Evolutionary conservation across 2,329 filamentous ascomycete genomes (phyloP).

Genomic region (Hypomyces rosellus): DNA sequence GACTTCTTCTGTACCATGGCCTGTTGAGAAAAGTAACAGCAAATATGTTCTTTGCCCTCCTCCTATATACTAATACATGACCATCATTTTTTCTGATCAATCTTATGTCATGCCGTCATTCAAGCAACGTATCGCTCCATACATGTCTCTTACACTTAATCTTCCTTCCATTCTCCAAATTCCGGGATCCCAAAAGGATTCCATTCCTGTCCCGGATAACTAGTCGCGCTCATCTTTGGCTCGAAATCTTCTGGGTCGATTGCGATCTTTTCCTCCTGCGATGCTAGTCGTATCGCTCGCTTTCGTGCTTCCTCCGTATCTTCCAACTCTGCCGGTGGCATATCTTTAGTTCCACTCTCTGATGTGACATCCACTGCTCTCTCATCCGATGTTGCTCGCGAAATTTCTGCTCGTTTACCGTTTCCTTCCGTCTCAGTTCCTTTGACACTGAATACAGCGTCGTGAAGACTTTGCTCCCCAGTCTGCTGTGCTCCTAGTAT

Average conservation of each 20-base stretch:
- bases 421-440: neutral
- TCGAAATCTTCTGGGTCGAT: slow-evolving; percentile 31
- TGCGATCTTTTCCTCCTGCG: slow-evolving; percentile 51
- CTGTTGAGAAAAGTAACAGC: neutral
- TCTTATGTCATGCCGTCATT: too few relatives aligned
- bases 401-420: neutral
- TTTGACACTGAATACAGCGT: slow-evolving; percentile 24
- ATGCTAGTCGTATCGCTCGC: slow-evolving; percentile 36
- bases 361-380: neutral
- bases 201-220: slow-evolving; percentile 68
- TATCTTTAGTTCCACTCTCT: slow-evolving; percentile 12
- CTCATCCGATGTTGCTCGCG: slow-evolving; percentile 4
- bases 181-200: slow-evolving; percentile 43
- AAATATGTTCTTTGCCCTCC: neutral
- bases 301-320: slow-evolving; percentile 39
- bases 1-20: neutral
- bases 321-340: slow-evolving; percentile 31
- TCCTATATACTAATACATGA: neutral
- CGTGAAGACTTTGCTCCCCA: slow-evolving; percentile 29
- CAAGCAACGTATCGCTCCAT: too few relatives aligned
- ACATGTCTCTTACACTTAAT: neutral
- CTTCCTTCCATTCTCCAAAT: slow-evolving; percentile 18
- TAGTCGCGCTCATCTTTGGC: slow-evolving; percentile 58
- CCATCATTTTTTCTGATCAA: neutral
- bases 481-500: slow-evolving; percentile 11